These are phyloP conservation scores for Chytriomyces hyalinus DNA, from an alignment of 192 early-diverging fungal species.

Conservation along the genomic window DNA sequence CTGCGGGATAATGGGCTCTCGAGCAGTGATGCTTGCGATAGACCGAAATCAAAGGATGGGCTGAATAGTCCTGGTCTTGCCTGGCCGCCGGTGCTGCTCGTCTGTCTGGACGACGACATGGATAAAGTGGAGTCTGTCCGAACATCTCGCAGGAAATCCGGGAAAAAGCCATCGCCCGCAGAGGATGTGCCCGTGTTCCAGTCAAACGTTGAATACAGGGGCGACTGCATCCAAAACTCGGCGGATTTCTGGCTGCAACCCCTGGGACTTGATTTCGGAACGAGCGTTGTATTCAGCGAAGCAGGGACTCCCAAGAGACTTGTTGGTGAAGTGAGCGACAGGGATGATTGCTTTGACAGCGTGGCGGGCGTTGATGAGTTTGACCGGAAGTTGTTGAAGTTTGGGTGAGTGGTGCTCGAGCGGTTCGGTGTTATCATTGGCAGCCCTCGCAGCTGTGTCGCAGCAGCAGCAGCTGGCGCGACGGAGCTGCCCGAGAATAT, in stretches of 20 bases:
- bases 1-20: no score
- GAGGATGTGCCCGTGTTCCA: background rate
- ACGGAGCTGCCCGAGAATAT: slow-evolving; percentile 17
- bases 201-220: slow-evolving; percentile 8
- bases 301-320: background rate
- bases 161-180: no score
- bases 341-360: background rate
- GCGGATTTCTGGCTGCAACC: background rate
- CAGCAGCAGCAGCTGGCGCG: background rate
- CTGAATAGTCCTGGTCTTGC: no score
- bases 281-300: background rate
- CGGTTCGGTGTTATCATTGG: no score
- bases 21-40: no score
- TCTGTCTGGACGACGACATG: no score
- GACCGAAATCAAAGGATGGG: no score
- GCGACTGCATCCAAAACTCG: slow-evolving; percentile 8
- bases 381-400: background rate
- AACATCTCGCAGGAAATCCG: no score
- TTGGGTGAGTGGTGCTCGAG: no score
- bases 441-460: no score
- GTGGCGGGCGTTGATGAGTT: slow-evolving; percentile 2
- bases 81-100: no score
- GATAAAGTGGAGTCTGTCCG: no score
- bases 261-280: background rate
- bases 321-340: background rate